Percentiles rank a stretch among this genome's conserved stretches.
Evolutionary conservation across 2,329 filamentous ascomycete species (phyloP).

Genomic region (Plenodomus biglobosus): DNA sequence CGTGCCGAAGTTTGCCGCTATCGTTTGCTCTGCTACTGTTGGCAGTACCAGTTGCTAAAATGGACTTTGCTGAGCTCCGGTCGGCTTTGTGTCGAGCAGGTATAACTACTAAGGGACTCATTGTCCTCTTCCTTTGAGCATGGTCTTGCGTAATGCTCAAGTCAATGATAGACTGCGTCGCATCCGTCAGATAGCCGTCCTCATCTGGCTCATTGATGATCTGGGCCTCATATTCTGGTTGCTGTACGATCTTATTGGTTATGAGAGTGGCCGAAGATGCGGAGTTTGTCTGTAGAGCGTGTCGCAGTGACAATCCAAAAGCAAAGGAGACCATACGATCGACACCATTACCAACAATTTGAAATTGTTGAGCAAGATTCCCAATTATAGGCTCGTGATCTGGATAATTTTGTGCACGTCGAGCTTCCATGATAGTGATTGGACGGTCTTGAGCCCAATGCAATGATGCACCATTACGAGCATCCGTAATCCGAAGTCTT

Average conservation of each 20-base stretch:
- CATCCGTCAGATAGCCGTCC: neutral
- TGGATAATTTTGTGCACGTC: constrained; percentile 69
- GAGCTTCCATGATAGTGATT: constrained; percentile 66
- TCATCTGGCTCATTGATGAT: neutral
- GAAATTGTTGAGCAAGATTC: constrained; percentile 56
- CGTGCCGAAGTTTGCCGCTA: neutral
- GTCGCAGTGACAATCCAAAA: constrained; percentile 60
- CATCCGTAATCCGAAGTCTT: constrained; percentile 52
- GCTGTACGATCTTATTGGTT: neutral
- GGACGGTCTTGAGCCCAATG: constrained; percentile 68
- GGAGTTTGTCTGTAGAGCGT: constrained; percentile 9
- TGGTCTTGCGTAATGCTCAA: neutral
- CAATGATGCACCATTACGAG: constrained; percentile 56
- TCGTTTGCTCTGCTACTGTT: neutral
- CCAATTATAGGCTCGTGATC: constrained; percentile 73
- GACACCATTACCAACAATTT: constrained; percentile 76
- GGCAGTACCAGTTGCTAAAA: neutral
- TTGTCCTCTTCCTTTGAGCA: neutral
- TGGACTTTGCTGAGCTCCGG: neutral
- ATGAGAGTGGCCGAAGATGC: neutral
- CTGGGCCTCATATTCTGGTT: neutral
- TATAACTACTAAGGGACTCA: neutral
- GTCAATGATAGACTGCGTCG: neutral
- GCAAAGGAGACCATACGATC: constrained; percentile 67
- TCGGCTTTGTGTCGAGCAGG: neutral